Evolutionary conservation across 2,329 filamentous ascomycete genomes (phyloP).

Genomic region (Zasmidium citrigriseum): DNA sequence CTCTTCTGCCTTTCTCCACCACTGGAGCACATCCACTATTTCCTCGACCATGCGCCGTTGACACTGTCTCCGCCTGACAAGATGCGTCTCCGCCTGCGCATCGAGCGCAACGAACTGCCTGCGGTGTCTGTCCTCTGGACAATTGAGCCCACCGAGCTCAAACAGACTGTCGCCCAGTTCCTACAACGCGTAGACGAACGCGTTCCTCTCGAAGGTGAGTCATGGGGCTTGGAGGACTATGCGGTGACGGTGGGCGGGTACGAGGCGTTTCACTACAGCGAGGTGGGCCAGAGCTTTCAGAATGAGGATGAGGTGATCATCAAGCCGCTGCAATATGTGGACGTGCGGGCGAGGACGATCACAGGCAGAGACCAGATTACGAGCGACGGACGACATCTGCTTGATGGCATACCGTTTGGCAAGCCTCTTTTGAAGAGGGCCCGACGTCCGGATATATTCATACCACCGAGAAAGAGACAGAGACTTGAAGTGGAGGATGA

Average conservation of each 20-base stretch:
- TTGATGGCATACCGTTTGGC: constrained; percentile 85
- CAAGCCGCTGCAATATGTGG: constrained; percentile 72
- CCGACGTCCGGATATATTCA: constrained; percentile 38
- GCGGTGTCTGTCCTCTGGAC: constrained; percentile 72
- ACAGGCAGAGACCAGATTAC: constrained; percentile 82
- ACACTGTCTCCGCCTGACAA: constrained; percentile 1
- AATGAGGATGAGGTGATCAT: constrained; percentile 85
- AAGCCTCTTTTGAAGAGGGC: constrained; percentile 64
- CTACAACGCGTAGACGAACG: constrained; percentile 77
- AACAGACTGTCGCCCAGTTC: constrained; percentile 69
- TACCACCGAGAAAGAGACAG: constrained; percentile 33
- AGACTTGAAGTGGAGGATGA: constrained; percentile 39
- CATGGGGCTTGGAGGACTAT: constrained; percentile 92
- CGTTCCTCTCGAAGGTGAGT: constrained; percentile 74
- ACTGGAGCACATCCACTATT: background rate
- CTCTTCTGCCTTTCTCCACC: background rate
- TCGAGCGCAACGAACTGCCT: constrained; percentile 73
- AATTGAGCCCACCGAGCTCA: constrained; percentile 44
- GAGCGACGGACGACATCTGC: constrained; percentile 72
- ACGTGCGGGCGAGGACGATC: constrained; percentile 70
- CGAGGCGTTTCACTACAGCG: constrained; percentile 85
- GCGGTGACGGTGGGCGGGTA: constrained; percentile 75
- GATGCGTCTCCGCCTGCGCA: constrained; percentile 72
- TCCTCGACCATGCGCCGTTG: background rate
- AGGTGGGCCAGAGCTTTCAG: constrained; percentile 68